Conservation (phyloP, 148 eudicot genomes). For the Dysphania ambrosioides region DNA sequence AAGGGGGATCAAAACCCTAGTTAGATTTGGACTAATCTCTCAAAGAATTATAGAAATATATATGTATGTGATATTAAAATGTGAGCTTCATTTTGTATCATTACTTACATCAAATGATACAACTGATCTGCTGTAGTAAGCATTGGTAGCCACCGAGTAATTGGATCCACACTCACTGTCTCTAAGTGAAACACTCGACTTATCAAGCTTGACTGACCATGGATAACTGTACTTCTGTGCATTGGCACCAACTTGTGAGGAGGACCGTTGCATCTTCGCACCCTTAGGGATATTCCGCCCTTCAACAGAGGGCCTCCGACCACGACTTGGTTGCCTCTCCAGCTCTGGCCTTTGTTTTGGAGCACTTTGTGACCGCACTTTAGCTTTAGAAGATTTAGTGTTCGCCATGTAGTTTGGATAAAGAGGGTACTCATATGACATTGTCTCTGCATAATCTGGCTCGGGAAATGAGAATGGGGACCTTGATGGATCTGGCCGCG, state of each 20-base stretch:
- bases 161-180: conserved; percentile 92
- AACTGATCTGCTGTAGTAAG: conserved; percentile 67
- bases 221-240: conserved; percentile 67
- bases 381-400: conserved; percentile 80
- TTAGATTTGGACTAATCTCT: neutral
- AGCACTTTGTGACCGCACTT: conserved; percentile 84
- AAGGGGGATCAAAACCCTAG: no score
- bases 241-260: conserved; percentile 73
- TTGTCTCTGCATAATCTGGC: conserved; percentile 54
- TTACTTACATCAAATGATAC: conserved; percentile 67
- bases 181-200: conserved; percentile 58
- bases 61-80: neutral
- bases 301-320: conserved; percentile 65
- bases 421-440: conserved; percentile 47
- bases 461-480: conserved; percentile 34
- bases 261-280: conserved; percentile 78
- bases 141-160: conserved; percentile 59
- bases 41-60: neutral
- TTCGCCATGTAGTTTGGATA: conserved; percentile 93
- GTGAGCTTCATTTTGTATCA: neutral
- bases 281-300: conserved; percentile 78
- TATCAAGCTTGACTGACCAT: conserved; percentile 69
- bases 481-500: conserved; percentile 43
- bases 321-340: conserved; percentile 59
- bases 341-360: conserved; percentile 84